Evolutionary conservation across 495 filamentous ascomycete genomes (phyloP), one percentile per base, ranked within the genome.

Genomic region (Platismatia glauca): DNA sequence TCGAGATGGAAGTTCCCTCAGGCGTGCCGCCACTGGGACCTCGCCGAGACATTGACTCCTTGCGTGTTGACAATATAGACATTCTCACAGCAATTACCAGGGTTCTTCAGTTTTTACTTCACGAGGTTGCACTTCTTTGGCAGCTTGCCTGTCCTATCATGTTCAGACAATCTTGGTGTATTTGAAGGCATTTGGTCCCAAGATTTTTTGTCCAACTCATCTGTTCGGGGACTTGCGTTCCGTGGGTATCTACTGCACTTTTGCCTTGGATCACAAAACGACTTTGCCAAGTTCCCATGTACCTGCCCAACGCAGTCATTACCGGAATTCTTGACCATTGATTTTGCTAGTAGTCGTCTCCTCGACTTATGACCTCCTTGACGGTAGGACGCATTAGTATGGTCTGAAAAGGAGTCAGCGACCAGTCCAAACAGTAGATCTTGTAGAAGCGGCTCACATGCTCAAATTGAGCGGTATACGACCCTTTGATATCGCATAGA

Each of bases 381-480:
- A 74, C 72, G 9, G 69, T 75, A 33, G 75, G 74, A 29, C 77
- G 71, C 52, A 81, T 69, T 56, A 81, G 60, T 34, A 81, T 71
- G 8, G 77, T 82, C 78, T 79, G 57, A 39, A 60, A 27, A 57
- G 37, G 44, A 2, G 58, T 70, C 20, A 57, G 46, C 43, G 71
- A 55, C 55, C 43, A 50, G 22, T 37, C n/a, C 58, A 64, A 33
- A 41, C 39, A 7, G 34, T 46, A n/a, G 22, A 16, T 35, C 34
- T 38, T 5, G 41, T 48, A 13, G 38, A 64, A 50, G 27, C 46
- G 61, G 68, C 79, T 65, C 71, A 84, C 80, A 74, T 86, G 83
- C 72, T 86, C 83, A 70, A 81, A 86, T 59, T 86, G 83, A 8
- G 83, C 83, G 1, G 79, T 77, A 71, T 83, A 84, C 7, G 80